Evolutionary conservation across 2,329 filamentous ascomycete species (phyloP).

Genomic region (Sporothrix inflata): DNA sequence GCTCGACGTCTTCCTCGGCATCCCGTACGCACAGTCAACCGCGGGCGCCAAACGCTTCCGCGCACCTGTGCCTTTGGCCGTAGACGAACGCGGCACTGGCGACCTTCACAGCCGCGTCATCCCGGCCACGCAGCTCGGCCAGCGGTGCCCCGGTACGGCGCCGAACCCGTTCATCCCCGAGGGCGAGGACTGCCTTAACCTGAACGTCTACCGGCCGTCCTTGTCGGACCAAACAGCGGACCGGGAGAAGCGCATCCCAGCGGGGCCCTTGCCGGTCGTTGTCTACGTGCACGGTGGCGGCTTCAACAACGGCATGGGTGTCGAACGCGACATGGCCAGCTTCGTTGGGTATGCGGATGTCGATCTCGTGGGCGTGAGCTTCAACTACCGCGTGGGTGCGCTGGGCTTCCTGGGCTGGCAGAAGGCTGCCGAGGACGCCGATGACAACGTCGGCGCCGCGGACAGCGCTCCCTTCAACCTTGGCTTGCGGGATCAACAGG

Average conservation of each 20-base stretch:
- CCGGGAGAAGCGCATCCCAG: conserved; percentile 25
- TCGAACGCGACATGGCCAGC: conserved; percentile 62
- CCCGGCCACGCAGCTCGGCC: conserved; percentile 28
- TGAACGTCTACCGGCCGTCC: conserved; percentile 52
- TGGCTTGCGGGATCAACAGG: conserved; percentile 65
- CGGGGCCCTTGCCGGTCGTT: conserved; percentile 50
- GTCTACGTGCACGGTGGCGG: conserved; percentile 67
- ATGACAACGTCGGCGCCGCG: conserved; percentile 49
- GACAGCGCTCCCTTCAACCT: conserved; percentile 56
- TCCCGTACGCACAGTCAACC: conserved; percentile 53
- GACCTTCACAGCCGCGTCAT: conserved; percentile 4
- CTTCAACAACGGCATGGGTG: conserved; percentile 59
- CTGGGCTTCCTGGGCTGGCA: conserved; percentile 66
- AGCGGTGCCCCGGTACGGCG: conserved; percentile 32
- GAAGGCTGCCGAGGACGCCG: background rate
- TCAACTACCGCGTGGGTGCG: conserved; percentile 67
- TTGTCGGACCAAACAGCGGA: background rate
- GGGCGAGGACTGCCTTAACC: conserved; percentile 57
- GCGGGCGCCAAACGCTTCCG: conserved; percentile 51
- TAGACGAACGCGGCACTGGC: conserved; percentile 22
- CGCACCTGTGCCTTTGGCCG: conserved; percentile 43
- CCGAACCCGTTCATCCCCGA: conserved; percentile 32
- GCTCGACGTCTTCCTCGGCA: conserved; percentile 53
- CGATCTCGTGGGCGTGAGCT: conserved; percentile 61
- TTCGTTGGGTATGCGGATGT: conserved; percentile 60